phyloP scores from a whole-genome alignment of 129 eudicot genomes.

The Flaveria robusta region DNA sequence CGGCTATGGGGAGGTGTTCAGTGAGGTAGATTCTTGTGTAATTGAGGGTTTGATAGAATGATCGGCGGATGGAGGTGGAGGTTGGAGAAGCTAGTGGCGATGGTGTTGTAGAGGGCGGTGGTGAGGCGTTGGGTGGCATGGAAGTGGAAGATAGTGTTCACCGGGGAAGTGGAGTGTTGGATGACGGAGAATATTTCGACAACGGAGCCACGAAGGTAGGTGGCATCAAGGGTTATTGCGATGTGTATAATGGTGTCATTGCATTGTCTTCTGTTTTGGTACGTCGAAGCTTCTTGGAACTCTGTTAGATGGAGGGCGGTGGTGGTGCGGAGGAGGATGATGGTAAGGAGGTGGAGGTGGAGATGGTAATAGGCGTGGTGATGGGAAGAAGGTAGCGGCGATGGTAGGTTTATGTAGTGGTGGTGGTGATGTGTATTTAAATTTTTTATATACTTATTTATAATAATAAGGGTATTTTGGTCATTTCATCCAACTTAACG shows the following conservation, averaged over 20 bases:
- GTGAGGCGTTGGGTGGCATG: constrained; percentile 52
- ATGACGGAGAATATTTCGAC: constrained; percentile 83
- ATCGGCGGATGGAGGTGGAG: constrained; percentile 79
- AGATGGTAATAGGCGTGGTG: too few relatives aligned
- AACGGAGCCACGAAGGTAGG: constrained; percentile 87
- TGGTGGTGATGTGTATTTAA: too few relatives aligned
- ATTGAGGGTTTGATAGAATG: constrained; percentile 83
- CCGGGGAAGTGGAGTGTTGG: constrained; percentile 75
- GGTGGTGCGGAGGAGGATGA: constrained; percentile 13
- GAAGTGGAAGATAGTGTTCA: constrained; percentile 82
- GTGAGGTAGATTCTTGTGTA: constrained; percentile 89
- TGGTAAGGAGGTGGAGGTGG: background rate
- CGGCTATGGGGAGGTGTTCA: constrained; percentile 57
- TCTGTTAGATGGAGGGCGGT: constrained; percentile 32
- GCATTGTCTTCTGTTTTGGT: constrained; percentile 63
- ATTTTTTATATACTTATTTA: too few relatives aligned
- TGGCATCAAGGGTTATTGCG: constrained; percentile 84
- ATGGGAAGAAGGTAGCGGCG: too few relatives aligned
- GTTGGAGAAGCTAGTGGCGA: too few relatives aligned
- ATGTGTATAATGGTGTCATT: constrained; percentile 52
- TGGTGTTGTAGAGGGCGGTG: constrained; percentile 54
- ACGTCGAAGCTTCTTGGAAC: constrained; percentile 80
- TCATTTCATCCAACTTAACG: too few relatives aligned
- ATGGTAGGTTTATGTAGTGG: too few relatives aligned
- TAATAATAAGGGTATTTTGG: too few relatives aligned